A percentile compares a stretch with the other conserved stretches of the same genome.
phyloP scores from a whole-genome alignment of 371 early-diverging fungal genomes.

The Mortierella sp. region DNA sequence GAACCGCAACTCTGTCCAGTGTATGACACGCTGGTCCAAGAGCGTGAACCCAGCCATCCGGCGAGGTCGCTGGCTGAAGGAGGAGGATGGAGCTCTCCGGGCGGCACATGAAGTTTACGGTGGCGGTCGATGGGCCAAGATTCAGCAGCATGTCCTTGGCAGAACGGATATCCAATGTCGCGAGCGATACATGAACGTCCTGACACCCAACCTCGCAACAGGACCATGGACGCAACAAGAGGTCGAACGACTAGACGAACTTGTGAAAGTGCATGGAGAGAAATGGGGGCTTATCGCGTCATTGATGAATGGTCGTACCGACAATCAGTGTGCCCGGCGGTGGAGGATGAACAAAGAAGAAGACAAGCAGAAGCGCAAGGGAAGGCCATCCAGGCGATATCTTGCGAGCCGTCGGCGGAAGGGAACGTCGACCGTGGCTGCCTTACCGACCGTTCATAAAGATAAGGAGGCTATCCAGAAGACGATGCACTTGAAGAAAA shows the following conservation, averaged over 20 bases:
- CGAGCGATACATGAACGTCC: constrained; percentile 84
- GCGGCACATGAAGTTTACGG: constrained; percentile 80
- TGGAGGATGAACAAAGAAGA: constrained; percentile 48
- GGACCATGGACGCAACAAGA: constrained; percentile 71
- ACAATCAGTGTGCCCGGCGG: constrained; percentile 74
- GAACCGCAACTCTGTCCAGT: constrained; percentile 84
- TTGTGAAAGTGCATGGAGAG: constrained; percentile 63
- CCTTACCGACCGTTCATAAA: not conserved
- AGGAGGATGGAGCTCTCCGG: constrained; percentile 81
- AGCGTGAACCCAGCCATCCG: constrained; percentile 81
- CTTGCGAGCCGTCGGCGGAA: constrained; percentile 26
- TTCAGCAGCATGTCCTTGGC: constrained; percentile 78
- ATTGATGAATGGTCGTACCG: constrained; percentile 66
- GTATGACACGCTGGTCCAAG: constrained; percentile 87
- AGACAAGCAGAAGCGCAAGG: not conserved
- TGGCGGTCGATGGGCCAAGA: constrained; percentile 80
- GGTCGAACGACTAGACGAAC: constrained; percentile 48
- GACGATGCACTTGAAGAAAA: not conserved
- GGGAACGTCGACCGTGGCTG: constrained; percentile 15
- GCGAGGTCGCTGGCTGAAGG: constrained; percentile 78
- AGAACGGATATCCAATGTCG: constrained; percentile 92
- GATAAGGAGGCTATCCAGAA: constrained; percentile 22
- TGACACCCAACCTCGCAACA: constrained; percentile 73
- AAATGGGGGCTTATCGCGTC: constrained; percentile 71
- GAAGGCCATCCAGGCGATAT: not conserved